Evolutionary conservation across 2,329 filamentous ascomycete species (phyloP).

Genomic region (Kalaharituber pfeilii): DNA sequence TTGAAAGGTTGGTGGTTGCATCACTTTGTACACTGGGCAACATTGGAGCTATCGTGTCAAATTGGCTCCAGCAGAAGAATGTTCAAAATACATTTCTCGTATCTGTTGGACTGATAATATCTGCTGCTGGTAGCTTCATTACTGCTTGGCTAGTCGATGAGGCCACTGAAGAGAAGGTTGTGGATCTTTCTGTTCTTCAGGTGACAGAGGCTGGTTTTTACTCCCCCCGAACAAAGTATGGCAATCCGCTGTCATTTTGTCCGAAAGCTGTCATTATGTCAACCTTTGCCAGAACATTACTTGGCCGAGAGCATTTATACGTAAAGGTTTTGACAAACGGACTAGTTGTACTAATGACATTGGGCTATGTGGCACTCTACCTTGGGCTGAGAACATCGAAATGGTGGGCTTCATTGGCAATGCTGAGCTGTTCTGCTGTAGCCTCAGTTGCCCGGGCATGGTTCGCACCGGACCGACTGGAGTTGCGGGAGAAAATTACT

Average conservation of each 20-base stretch:
- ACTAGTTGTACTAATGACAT: slow-evolving; percentile 5
- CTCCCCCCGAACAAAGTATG: neutral
- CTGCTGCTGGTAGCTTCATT: slow-evolving; percentile 6
- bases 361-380: slow-evolving; percentile 9
- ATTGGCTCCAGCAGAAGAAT: neutral
- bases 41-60: slow-evolving; percentile 2
- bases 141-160: slow-evolving; percentile 2
- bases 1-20: neutral
- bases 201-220: neutral
- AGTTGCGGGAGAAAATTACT: neutral
- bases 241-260: neutral
- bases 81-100: slow-evolving; percentile 2
- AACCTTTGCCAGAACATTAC: too few species aligned
- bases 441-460: slow-evolving; percentile 7
- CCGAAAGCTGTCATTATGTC: neutral
- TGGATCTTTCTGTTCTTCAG: neutral
- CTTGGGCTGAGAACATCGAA: slow-evolving; percentile 7
- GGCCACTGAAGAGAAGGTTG: neutral
- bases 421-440: slow-evolving; percentile 5
- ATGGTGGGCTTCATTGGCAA: slow-evolving; percentile 11
- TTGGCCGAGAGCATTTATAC: neutral
- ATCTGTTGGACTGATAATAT: slow-evolving; percentile 3
- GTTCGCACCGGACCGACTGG: slow-evolving; percentile 1
- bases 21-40: slow-evolving; percentile 1
- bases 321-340: neutral